A percentile compares a stretch with the other conserved stretches of the same genome.
Conservation (phyloP, 768 basidiomycete species). For the Boletus subcaerulescens region DNA sequence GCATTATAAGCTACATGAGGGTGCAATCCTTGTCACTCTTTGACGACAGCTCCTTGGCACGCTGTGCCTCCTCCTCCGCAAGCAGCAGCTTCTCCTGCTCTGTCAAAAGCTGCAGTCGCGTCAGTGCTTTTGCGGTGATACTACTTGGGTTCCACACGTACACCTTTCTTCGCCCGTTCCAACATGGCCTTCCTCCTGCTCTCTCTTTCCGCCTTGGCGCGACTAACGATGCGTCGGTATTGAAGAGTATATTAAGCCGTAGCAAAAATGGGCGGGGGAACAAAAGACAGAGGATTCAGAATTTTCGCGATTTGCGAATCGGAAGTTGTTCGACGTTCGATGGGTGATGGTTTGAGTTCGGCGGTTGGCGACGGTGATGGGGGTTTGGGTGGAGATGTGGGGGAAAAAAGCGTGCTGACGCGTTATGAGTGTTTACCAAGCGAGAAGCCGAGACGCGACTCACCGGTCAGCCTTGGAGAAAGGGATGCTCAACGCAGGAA, state of each 20-base stretch:
- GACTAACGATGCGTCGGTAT: conserved; percentile 40
- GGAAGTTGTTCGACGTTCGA: conserved; percentile 25
- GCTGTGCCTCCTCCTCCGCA: conserved; percentile 49
- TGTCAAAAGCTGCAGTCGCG: conserved; percentile 45
- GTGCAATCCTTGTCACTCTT: conserved; percentile 46
- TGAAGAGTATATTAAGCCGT: conserved; percentile 48
- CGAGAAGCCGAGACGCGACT: conserved; percentile 31
- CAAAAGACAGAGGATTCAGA: conserved; percentile 45
- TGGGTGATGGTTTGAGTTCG: conserved; percentile 19
- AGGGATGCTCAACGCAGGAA: conserved; percentile 28
- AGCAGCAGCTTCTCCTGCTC: conserved; percentile 63
- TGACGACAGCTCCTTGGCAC: conserved; percentile 28
- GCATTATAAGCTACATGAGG: conserved; percentile 45
- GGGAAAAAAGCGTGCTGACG: conserved; percentile 40
- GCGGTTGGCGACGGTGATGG: background rate
- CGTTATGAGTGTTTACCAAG: conserved; percentile 65
- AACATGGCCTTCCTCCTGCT: conserved; percentile 69
- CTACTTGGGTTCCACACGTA: conserved; percentile 34
- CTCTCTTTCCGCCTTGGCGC: conserved; percentile 71
- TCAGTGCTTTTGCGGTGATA: conserved; percentile 2
- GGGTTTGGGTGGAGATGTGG: conserved; percentile 23
- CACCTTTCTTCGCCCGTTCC: conserved; percentile 73
- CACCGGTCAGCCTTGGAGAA: conserved; percentile 63
- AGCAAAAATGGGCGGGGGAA: conserved; percentile 67
- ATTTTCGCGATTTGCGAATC: conserved; percentile 37